Evolutionary conservation across 257 asterid genomes (phyloP).

Genomic region (Rubia yunnanensis): DNA sequence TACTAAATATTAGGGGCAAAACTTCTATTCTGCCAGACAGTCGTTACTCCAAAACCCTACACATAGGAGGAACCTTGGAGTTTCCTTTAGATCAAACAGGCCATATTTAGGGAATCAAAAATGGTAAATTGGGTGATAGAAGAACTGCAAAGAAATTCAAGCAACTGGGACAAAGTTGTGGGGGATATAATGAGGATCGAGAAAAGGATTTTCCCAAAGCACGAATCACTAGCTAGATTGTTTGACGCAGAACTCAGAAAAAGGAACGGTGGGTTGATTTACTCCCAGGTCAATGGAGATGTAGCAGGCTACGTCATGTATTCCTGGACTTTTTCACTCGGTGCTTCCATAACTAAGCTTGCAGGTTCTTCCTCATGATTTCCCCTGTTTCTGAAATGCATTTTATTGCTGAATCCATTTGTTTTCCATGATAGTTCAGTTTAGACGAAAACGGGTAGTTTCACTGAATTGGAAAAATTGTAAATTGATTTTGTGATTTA

Average conservation of each 20-base stretch:
- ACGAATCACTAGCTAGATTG: slow-evolving; percentile 70
- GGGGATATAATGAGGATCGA: slow-evolving; percentile 68
- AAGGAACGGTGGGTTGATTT: slow-evolving; percentile 63
- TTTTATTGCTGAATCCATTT: background rate
- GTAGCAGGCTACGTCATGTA: slow-evolving; percentile 79
- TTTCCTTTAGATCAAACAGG: background rate
- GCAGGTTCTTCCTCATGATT: slow-evolving; percentile 40
- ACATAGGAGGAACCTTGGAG: background rate
- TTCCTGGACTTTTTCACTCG: slow-evolving; percentile 74
- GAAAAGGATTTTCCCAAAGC: slow-evolving; percentile 79
- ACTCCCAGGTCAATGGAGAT: slow-evolving; percentile 36
- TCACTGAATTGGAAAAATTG: no score
- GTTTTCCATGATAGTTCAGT: background rate
- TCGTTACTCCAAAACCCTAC: background rate
- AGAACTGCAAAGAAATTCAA: slow-evolving; percentile 55
- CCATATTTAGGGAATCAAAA: background rate
- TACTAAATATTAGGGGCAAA: no score
- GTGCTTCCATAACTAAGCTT: slow-evolving; percentile 71
- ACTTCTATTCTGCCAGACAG: no score
- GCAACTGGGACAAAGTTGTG: slow-evolving; percentile 33
- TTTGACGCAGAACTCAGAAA: slow-evolving; percentile 62
- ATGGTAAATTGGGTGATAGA: slow-evolving; percentile 27
- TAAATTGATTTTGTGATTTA: no score
- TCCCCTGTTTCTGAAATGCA: background rate
- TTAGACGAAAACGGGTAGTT: no score